A percentile compares a stretch with the other conserved stretches of the same genome.
Evolutionary conservation across 257 asterid species (phyloP).

Genomic region (Rubia yunnanensis): DNA sequence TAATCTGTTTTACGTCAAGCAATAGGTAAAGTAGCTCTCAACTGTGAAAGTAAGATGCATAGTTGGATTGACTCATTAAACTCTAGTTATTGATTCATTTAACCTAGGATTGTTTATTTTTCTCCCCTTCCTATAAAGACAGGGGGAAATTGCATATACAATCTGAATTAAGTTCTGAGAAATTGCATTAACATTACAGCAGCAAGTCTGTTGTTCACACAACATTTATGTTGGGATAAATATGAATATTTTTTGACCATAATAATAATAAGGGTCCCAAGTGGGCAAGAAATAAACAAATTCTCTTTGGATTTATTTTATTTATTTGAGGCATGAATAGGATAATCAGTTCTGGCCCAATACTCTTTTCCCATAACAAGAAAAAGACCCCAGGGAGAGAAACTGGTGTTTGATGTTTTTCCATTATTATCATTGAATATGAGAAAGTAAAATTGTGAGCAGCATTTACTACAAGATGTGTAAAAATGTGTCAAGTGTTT

Average conservation of each 20-base stretch:
- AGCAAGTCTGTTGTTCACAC: too few species aligned
- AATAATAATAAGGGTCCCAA: constrained; percentile 2
- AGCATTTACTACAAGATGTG: background rate
- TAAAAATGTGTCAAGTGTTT: constrained; percentile 11
- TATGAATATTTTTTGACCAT: background rate
- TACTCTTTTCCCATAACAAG: background rate
- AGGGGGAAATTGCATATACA: too few species aligned
- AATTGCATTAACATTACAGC: too few species aligned
- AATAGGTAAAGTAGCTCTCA: too few species aligned
- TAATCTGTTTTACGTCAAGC: too few species aligned
- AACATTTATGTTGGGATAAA: too few species aligned
- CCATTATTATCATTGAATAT: background rate
- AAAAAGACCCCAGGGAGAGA: background rate
- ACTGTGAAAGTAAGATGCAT: too few species aligned
- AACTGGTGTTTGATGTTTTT: background rate
- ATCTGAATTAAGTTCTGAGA: too few species aligned
- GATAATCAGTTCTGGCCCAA: background rate
- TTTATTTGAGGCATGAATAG: background rate
- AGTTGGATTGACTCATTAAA: too few species aligned
- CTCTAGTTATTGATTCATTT: too few species aligned
- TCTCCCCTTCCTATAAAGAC: too few species aligned
- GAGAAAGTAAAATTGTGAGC: constrained; percentile 1
- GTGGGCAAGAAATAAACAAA: background rate
- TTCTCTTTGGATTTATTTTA: background rate
- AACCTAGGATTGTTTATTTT: too few species aligned